Percentiles rank a stretch among this genome's conserved stretches.
phyloP scores from a whole-genome alignment of 257 asterid species.

The Gentiana macrophylla region DNA sequence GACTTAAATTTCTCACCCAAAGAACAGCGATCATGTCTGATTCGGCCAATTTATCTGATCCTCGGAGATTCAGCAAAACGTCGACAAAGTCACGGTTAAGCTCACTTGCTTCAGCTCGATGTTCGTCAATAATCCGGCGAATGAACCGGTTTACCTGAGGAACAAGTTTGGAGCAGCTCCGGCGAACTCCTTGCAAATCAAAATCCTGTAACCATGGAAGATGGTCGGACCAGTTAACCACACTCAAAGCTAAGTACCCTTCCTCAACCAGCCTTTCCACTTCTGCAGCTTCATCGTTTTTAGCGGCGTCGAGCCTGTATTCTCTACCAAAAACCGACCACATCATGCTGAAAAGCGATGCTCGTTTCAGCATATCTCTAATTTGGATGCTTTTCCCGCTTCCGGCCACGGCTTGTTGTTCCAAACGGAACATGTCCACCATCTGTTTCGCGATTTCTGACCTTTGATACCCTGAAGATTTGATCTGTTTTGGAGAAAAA shows the following conservation, averaged over 20 bases:
- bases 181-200: conserved; percentile 51
- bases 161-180: conserved; percentile 49
- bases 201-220: conserved; percentile 47
- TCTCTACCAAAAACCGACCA: conserved; percentile 48
- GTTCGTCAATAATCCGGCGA: conserved; percentile 40
- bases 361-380: conserved; percentile 44
- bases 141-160: conserved; percentile 62
- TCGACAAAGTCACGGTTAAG: conserved; percentile 39
- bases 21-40: conserved; percentile 79
- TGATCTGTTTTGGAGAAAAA: conserved; percentile 55
- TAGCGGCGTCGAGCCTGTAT: conserved; percentile 21
- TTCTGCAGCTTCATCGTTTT: conserved; percentile 25
- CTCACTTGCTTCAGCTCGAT: conserved; percentile 10
- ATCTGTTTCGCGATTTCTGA: conserved; percentile 34
- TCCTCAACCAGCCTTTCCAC: conserved; percentile 46
- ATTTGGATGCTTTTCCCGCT: conserved; percentile 21
- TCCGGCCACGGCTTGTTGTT: neutral
- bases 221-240: conserved; percentile 70
- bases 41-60: conserved; percentile 42
- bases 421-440: conserved; percentile 12
- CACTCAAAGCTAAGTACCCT: conserved; percentile 55
- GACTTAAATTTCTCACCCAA: conserved; percentile 40
- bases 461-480: conserved; percentile 39
- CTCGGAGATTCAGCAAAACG: conserved; percentile 55
- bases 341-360: conserved; percentile 77